Evolutionary conservation across 129 eudicot species (phyloP), one percentile per base, ranked within the genome.

Genomic region (Chrysanthemum makinoi): DNA sequence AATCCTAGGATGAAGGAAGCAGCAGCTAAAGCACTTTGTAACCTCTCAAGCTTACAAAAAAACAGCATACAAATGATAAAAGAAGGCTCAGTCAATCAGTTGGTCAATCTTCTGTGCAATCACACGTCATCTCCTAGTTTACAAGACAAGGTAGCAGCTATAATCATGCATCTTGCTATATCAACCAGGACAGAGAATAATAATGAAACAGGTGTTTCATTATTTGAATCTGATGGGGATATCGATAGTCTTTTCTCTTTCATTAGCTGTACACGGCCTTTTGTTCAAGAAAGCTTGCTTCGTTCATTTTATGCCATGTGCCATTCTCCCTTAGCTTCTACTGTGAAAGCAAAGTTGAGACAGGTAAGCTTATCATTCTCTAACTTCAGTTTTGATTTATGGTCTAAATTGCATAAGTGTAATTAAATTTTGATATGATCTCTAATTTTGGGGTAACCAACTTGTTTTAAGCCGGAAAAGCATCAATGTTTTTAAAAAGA

Each of bases 201-300:
- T 14, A 50, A 55, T 18, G 76, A 24, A 5, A 18, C 64, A 11
- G 77, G 72, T 6, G 72, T 85, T 75, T 69, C 61, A 1, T 63
- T 87, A 77, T 61, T 87, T 57, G 83, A 85, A 72, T 77, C 83
- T 56, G 95, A 71, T 72, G 95, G 74, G 59, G 90, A 85, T 68
- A 78, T 82, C 18, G 72, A 67, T 26, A 60, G 69, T 65, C 82
- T 88, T 10, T 88, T 85, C 69, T 79, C 88, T 48, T 80, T 75
- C 59, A 70, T 80, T 72, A 62, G 24, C 44, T 76, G 72, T 68
- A 24, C 77, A 4, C 75, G 73, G 12, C 81, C 90, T 33, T 54
- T 35, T 35, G 82, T 88, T 66, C 90, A 85, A 82, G 83, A 85
- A 72, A 30, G 80, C 66, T 77, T 88, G 14, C 87, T 88, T 70